Evolutionary conservation across 257 asterid genomes (phyloP), one percentile per base, ranked within the genome.

Genomic region (Solanum pimpinellifolium): DNA sequence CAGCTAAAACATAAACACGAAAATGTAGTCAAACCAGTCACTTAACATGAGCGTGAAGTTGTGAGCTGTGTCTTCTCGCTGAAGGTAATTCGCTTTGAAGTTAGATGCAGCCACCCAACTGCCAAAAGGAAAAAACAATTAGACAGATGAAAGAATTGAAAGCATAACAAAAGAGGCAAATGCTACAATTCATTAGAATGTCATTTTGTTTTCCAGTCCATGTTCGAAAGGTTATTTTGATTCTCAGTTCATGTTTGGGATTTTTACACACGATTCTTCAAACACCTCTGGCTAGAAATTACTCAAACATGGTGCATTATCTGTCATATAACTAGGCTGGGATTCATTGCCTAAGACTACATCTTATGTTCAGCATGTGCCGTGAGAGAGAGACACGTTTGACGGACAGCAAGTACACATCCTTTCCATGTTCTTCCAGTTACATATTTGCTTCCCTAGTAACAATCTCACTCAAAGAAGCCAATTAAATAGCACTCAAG

Each of bases 101-200:
- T 94, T 94, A 97, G 90, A 91, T 4, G 86, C 95, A 94, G 86
- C 98, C 99, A 88, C 98, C 98, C 95, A 95, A 91, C 99, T 97
- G 98, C 88, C 87, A 92, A 87, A 86, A 49, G 31, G 47, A 66
- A 52, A 72, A 86, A 56, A 27, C 21, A 33, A 31, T n/a, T 65
- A 37, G 59, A 78, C 29, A 85, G 75, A 27, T 29, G 59, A 90
- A 75, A 35, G 83, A 41, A 65, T 41, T 23, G 49, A 39, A 56
- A 62, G 12, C 59, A 72, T 18, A 7, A 7, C 35, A 20, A 18
- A 12, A 31, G 33, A 16, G 59, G 18, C 73, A 75, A 78, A 47
- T 31, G 29, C 20, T 3, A 81, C 62, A 59, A 72, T 16, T 35
- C 31, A 39, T 3, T 23, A 23, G 52, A 87, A 62, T 21, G 7